A percentile compares a stretch with the other conserved stretches of the same genome.
phyloP scores from a whole-genome alignment of 768 basidiomycete genomes.

The Scleroderma bovista region DNA sequence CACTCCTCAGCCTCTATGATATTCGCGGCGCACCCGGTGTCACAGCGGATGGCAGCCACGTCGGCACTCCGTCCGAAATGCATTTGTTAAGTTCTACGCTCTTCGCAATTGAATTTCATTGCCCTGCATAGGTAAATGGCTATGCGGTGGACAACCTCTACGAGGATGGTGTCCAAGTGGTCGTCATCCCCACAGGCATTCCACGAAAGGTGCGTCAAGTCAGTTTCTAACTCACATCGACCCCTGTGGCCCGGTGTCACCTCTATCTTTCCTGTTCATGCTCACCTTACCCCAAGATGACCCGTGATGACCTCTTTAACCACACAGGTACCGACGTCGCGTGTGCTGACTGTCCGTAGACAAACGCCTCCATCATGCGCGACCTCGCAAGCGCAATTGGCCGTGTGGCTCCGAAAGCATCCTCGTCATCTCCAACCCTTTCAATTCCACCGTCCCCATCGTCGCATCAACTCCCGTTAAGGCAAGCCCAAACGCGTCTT shows the following conservation, averaged over 20 bases:
- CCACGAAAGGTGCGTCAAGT: conserved; percentile 77
- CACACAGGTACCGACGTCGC: background rate
- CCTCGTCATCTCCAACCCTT: conserved; percentile 98
- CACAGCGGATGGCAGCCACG: conserved; percentile 94
- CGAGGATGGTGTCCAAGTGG: conserved; percentile 80
- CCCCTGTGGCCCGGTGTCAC: conserved; percentile 60
- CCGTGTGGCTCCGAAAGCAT: conserved; percentile 86
- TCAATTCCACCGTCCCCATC: conserved; percentile 97
- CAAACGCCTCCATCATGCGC: conserved; percentile 96
- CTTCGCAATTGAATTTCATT: conserved; percentile 1
- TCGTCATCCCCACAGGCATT: conserved; percentile 98
- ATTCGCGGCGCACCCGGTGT: conserved; percentile 96
- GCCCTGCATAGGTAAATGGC: conserved; percentile 56
- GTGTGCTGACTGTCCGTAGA: too few species aligned
- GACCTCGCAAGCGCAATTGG: conserved; percentile 89
- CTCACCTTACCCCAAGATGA: conserved; percentile 62
- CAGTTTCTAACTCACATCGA: conserved; percentile 20
- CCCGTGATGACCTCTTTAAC: conserved; percentile 95
- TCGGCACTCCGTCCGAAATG: conserved; percentile 85
- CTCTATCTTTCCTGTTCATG: conserved; percentile 4
- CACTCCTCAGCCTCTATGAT: conserved; percentile 85
- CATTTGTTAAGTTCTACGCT: conserved; percentile 24
- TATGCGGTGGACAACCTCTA: conserved; percentile 85
- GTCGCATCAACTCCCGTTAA: conserved; percentile 89
- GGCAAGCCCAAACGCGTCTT: conserved; percentile 85